A percentile compares a stretch with the other conserved stretches of the same genome.
Evolutionary conservation across 2,329 filamentous ascomycete genomes (phyloP).

Genomic region (Aspergillus caelatus): DNA sequence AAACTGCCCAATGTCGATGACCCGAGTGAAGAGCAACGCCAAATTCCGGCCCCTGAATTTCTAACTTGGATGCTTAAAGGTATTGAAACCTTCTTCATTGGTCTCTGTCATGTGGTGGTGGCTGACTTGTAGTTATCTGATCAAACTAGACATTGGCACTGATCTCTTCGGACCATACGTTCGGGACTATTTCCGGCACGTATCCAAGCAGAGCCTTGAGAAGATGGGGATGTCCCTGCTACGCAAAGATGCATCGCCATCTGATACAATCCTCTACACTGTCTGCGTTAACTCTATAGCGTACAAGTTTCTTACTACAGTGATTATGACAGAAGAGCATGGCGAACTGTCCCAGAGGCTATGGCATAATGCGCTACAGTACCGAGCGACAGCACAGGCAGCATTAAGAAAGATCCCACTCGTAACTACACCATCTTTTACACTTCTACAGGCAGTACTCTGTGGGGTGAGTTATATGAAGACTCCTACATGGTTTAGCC

Average conservation of each 20-base stretch:
- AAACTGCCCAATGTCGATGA: not conserved
- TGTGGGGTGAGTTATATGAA: slow-evolving; percentile 14
- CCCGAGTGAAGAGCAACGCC: slow-evolving; percentile 1
- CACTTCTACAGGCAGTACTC: slow-evolving; percentile 19
- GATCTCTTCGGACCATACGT: slow-evolving; percentile 22
- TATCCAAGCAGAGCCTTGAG: slow-evolving; percentile 20
- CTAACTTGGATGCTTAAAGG: slow-evolving; percentile 28
- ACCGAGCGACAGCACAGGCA: slow-evolving; percentile 15
- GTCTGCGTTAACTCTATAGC: slow-evolving; percentile 24
- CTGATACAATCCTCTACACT: slow-evolving; percentile 19
- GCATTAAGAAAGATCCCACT: slow-evolving; percentile 22
- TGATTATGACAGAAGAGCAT: slow-evolving; percentile 8
- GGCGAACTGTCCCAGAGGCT: slow-evolving; percentile 12
- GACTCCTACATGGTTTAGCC: not conserved
- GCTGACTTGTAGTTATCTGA: not conserved
- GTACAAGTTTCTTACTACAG: slow-evolving; percentile 25
- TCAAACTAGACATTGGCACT: slow-evolving; percentile 19
- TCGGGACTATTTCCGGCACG: slow-evolving; percentile 24
- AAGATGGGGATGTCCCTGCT: slow-evolving; percentile 23
- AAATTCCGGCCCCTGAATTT: slow-evolving; percentile 18
- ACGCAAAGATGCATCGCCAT: slow-evolving; percentile 6
- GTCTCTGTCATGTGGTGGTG: not conserved
- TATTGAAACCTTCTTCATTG: not conserved
- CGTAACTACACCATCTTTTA: slow-evolving; percentile 13
- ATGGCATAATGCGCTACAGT: slow-evolving; percentile 10